Evolutionary conservation across 306 rosid species (phyloP), one percentile per base, ranked within the genome.

Genomic region (Sindora glabra): DNA sequence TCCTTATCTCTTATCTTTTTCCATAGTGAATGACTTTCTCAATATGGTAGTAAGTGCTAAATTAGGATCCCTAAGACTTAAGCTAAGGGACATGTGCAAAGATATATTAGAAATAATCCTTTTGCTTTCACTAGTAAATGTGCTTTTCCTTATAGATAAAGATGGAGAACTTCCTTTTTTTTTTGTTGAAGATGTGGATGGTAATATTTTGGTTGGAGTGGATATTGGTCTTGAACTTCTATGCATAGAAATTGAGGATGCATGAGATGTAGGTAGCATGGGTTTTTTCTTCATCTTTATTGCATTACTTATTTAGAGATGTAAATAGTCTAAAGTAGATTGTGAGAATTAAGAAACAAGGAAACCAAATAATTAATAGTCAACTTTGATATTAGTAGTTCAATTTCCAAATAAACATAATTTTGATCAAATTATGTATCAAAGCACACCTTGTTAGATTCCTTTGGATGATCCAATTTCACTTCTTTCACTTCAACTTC

Each of bases 1-100:
- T 88, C 98, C 79, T 88, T 88, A 62, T 92, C 96, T 49, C 90
- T 95, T 96, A 89, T 92, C n/a, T 48, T 63, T 79, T 82, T 92
- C 95, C 95, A 92, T 88, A 26, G 89, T 77, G 45, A 70, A 68
- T 56, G 95, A 81, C 61, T 77, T 88, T 70, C 94, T 74, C 78
- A 76, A 27, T 10, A 79, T 56, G 18, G 65, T 55, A 19, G 29
- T 74, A 51, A 90, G 74, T 59, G 78, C 64, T 50, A 83, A 75
- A 60, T 62, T 70, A 21, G 72, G 72, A 60, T 74, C n/a, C n/a
- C 34, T 29, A n/a, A 89, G 76, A 56, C 73, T 81, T 78, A 86
- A 67, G 77, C 74, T 68, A 32, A 80, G 69, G 32, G 98, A 88
- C 86, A 83, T 64, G 69, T 82, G 86, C 73, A 86, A 61, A 41